Evolutionary conservation across 2,329 filamentous ascomycete genomes (phyloP).

Genomic region (Aspergillus sp.): DNA sequence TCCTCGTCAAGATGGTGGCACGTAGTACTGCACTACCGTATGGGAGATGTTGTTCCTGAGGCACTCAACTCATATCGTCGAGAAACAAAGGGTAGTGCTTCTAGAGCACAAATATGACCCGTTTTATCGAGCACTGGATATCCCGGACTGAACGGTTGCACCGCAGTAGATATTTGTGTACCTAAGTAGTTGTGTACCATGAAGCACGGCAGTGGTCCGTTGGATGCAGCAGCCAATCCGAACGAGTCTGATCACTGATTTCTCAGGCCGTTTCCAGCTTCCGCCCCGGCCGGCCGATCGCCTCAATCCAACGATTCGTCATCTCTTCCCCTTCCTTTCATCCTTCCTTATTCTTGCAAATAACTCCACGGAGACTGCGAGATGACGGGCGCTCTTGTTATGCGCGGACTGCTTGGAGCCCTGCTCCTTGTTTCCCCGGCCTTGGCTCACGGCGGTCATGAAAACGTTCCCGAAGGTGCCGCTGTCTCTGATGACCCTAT

Average conservation of each 20-base stretch:
- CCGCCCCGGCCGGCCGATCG: not conserved
- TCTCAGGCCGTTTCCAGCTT: not conserved
- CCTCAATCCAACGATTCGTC: conserved; percentile 3
- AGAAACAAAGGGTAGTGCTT: not conserved
- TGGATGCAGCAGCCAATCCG: conserved; percentile 13
- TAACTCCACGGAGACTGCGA: conserved; percentile 2
- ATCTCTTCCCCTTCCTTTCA: not conserved
- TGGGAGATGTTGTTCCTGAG: not conserved
- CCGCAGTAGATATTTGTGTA: not conserved
- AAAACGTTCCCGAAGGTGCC: conserved; percentile 66
- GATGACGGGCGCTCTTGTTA: conserved; percentile 18
- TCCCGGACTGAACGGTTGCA: not conserved
- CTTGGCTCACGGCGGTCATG: conserved; percentile 55
- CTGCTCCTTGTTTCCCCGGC: conserved; percentile 29
- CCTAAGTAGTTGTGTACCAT: too few relatives aligned
- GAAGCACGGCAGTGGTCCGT: not conserved
- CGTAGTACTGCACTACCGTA: not conserved
- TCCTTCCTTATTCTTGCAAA: not conserved
- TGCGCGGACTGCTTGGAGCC: conserved; percentile 24
- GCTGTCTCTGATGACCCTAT: conserved; percentile 71
- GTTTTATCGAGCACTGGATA: not conserved
- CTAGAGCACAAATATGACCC: not conserved
- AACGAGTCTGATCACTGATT: conserved; percentile 5
- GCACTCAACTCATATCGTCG: not conserved
- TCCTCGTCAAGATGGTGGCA: not conserved